These are phyloP conservation scores for Manihot esculenta DNA, from an alignment of 441 rosid species.

Conservation along the genomic window DNA sequence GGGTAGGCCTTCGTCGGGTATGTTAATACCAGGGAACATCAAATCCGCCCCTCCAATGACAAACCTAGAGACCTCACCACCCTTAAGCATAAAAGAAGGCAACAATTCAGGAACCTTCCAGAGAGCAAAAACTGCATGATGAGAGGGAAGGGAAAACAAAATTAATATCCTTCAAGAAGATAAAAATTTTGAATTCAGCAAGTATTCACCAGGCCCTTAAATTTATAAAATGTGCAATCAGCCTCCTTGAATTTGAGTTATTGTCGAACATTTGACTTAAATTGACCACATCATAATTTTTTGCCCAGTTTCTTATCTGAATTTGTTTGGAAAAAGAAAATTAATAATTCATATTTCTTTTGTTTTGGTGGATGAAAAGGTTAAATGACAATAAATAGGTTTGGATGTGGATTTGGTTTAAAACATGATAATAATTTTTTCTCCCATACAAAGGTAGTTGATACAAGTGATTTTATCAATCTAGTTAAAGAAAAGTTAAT, in stretches of 20 bases:
- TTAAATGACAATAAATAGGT: neutral
- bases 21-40: slow-evolving; percentile 90
- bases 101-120: slow-evolving; percentile 85
- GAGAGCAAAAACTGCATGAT: slow-evolving; percentile 76
- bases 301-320: neutral
- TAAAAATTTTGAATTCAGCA: neutral
- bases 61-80: slow-evolving; percentile 88
- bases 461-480: neutral
- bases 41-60: slow-evolving; percentile 95
- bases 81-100: slow-evolving; percentile 81
- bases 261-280: neutral
- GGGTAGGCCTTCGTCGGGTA: slow-evolving; percentile 68
- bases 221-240: neutral
- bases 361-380: neutral
- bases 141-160: neutral
- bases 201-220: neutral
- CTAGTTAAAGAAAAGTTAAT: neutral
- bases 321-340: neutral
- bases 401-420: neutral
- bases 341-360: neutral
- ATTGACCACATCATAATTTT: neutral
- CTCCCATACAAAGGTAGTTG: neutral
- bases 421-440: neutral
- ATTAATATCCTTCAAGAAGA: neutral
- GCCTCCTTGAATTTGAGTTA: neutral